These are phyloP conservation scores for Hyaloperonospora arabidopsidis DNA, from an alignment of 352 stramenopile genomes.

Conservation along the genomic window DNA sequence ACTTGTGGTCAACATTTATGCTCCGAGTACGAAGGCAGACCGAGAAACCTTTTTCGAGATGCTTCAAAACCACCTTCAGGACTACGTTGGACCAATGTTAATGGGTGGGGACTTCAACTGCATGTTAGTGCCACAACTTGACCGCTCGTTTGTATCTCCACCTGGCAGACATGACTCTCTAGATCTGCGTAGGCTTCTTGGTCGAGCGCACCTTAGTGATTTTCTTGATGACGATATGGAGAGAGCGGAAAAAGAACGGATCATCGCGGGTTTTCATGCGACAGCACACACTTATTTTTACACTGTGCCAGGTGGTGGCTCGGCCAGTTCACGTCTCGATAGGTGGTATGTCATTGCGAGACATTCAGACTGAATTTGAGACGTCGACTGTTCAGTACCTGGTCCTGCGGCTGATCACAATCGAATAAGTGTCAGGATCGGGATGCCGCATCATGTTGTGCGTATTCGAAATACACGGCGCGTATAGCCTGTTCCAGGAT, in stretches of 20 bases:
- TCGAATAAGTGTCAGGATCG: neutral
- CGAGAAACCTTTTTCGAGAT: neutral
- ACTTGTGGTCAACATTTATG: neutral
- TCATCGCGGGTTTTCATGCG: too few species aligned
- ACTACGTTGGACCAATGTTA: neutral
- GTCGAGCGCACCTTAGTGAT: neutral
- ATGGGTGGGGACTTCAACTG: slow-evolving; percentile 1
- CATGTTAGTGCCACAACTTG: neutral
- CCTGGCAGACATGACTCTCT: too few species aligned
- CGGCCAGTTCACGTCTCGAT: neutral
- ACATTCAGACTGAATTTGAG: neutral
- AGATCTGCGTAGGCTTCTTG: neutral
- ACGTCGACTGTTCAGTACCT: neutral
- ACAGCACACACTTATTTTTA: too few species aligned
- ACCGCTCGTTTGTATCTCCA: neutral
- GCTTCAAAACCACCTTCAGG: neutral
- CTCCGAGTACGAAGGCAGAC: neutral
- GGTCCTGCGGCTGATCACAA: neutral
- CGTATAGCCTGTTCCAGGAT: neutral
- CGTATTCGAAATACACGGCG: neutral
- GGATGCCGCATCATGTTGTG: neutral
- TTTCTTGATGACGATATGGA: neutral
- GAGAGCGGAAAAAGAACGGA: neutral
- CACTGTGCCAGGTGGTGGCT: too few species aligned
- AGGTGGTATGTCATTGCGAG: neutral